Evolutionary conservation across 805 yeast species (phyloP), one percentile per base, ranked within the genome.

Genomic region (Scheffersomyces ergatensis): DNA sequence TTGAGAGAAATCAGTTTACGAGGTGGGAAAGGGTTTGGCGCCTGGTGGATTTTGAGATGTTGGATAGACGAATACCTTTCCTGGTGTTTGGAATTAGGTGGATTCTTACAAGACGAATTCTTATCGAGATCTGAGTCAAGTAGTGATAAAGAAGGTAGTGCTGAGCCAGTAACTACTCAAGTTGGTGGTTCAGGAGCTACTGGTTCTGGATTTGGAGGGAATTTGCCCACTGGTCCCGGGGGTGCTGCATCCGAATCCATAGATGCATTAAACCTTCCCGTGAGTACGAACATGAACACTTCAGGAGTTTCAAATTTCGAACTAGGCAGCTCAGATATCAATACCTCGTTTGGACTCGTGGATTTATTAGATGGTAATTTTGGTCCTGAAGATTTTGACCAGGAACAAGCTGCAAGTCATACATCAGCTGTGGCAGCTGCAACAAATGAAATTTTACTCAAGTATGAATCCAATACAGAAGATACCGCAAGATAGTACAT

Each of bases 41-140:
- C 80, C 2, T 85, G 92, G 92, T 84, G 89, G 88, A 72, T 78
- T 33, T 67, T 83, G 2, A 67, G 85, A 41, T 80, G 89, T 55
- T 85, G 92, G 89, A 65, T 81, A 5, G 88, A 82, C 52, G 92
- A 85, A 53, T 84, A 78, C 72, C 65, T 83, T 45, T 73, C 73
- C 2, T 82, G 88, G 80, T 63, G 76, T 42, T 82, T 83, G 19
- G 89, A 83, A 52, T 59, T 79, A 13, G 82, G 83, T 4, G 82
- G 83, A 0, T 74, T 74, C 45, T 55, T 78, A 18, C 58, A 60
- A 29, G 58, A 53, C 14, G 69, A 62, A 29, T 58, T 61, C 41
- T 33, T 29, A 4, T 29, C 32, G 6, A 14, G 18, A 5, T 29
- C 32, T 4, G 7, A 7, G 5, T 24, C 23, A n/a, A 9, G 19